These are phyloP conservation scores for Euphorbia schlechtendalii DNA, from an alignment of 441 rosid genomes.

Conservation along the genomic window DNA sequence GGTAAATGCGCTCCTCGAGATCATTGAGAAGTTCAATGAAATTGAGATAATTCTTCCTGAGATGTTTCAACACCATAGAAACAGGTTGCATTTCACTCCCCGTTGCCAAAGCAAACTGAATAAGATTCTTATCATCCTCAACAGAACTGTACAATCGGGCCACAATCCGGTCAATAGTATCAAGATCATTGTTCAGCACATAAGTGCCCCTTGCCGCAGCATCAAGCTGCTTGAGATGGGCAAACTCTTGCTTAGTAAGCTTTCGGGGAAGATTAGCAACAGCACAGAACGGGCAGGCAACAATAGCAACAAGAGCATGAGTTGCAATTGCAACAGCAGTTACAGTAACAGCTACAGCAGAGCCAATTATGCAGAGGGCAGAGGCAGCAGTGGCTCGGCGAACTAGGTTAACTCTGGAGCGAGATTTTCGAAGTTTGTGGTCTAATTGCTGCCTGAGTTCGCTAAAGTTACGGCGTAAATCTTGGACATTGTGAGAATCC, in stretches of 20 bases:
- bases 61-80: constrained; percentile 44
- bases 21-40: constrained; percentile 43
- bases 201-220: constrained; percentile 56
- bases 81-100: constrained; percentile 41
- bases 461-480: constrained; percentile 44
- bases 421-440: constrained; percentile 43
- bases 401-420: constrained; percentile 42
- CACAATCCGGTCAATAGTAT: constrained; percentile 57
- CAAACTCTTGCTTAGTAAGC: constrained; percentile 45
- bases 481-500: constrained; percentile 41
- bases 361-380: constrained; percentile 45
- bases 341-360: constrained; percentile 35
- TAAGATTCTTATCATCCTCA: constrained; percentile 44
- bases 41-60: constrained; percentile 37
- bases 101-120: constrained; percentile 54
- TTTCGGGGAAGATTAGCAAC: constrained; percentile 31
- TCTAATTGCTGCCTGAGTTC: constrained; percentile 51
- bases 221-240: constrained; percentile 52
- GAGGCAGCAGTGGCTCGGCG: constrained; percentile 43
- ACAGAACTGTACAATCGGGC: constrained; percentile 39
- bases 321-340: constrained; percentile 40
- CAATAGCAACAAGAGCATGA: constrained; percentile 47
- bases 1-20: constrained; percentile 62
- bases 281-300: constrained; percentile 48
- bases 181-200: constrained; percentile 50